Base-by-base conservation (phyloP, 176 grass and related monocot species). In the Areca catechu region DNA sequence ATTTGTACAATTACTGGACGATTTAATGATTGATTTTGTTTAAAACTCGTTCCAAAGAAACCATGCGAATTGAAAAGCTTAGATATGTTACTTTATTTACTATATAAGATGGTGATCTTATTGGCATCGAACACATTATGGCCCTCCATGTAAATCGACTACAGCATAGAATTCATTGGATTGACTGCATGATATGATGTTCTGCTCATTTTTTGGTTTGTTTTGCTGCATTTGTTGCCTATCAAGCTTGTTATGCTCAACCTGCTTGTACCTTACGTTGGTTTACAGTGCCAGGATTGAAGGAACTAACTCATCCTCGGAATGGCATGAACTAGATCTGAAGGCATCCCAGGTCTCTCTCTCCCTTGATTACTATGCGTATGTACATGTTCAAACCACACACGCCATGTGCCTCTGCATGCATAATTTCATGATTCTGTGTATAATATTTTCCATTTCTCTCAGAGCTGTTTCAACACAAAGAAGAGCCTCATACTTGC, bases 251-350 rank as follows among this genome's bases (percentile, higher is more conserved):
- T 64, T 7, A 20, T 3, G 18, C 24, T 19, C 2, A 53, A 17
- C 4, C 9, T 20, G 20, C 53, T 21, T 24, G 16, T 15, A 74
- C 23, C 16, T 57, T 59, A 88, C 81, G 28, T 71, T 76, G 69
- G 84, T 98, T 30, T 88, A 92, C 57, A 87, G 87, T 56, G 87
- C 87, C 0, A 87, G 87, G 19, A 98, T 98, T 63, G 62, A 97
- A 65, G 83, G 93, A 30, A 97, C 93, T 55, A 79, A 88, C 77
- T 83, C 92, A 57, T 84, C 86, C 52, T 90, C 79, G 25, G 92
- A 96, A 68, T 96, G 86, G 83, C 74, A 84, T 49, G 80, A 91
- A 53, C 74, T 91, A 71, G 80, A 96, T 71, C 70, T 91, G 56
- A 96, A 96, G 65, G 83, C 71, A 74, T 88, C 86, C 49, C 92